phyloP scores from a whole-genome alignment of 2,329 filamentous ascomycete genomes.

The Xylaria sp. region DNA sequence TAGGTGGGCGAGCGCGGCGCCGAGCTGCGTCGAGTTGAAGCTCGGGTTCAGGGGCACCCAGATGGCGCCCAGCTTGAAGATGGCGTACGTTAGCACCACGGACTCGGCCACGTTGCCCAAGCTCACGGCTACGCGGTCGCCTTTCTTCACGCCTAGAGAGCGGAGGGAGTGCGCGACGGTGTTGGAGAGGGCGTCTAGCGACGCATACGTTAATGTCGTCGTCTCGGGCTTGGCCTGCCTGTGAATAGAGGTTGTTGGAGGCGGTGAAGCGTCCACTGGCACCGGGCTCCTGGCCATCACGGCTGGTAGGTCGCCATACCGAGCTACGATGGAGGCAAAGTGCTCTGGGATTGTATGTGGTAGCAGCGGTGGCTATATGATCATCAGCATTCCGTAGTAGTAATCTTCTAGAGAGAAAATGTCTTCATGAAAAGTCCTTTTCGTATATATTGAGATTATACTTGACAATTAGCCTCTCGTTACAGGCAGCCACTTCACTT shows the following conservation, averaged over 20 bases:
- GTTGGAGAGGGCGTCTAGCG: constrained; percentile 81
- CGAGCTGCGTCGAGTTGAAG: constrained; percentile 84
- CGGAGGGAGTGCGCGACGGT: constrained; percentile 76
- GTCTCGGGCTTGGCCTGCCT: constrained; percentile 63
- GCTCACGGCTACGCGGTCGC: constrained; percentile 85
- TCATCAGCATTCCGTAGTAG: constrained; percentile 24
- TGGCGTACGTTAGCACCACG: constrained; percentile 84
- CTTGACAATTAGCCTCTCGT: not conserved
- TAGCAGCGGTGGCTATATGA: constrained; percentile 70
- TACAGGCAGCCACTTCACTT: constrained; percentile 23
- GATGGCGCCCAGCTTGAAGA: constrained; percentile 94
- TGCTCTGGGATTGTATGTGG: constrained; percentile 77
- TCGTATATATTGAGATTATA: not conserved
- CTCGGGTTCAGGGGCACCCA: constrained; percentile 93
- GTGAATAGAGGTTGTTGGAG: constrained; percentile 22
- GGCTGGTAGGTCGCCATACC: constrained; percentile 71
- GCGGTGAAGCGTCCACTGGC: constrained; percentile 37
- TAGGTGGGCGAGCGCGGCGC: constrained; percentile 81
- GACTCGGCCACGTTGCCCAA: constrained; percentile 88
- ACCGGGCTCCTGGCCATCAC: constrained; percentile 63
- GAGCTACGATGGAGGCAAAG: constrained; percentile 72
- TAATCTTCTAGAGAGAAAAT: not conserved
- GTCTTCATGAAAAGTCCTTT: not conserved
- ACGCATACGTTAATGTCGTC: constrained; percentile 76
- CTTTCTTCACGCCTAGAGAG: constrained; percentile 78